Evolutionary conservation across 2,329 filamentous ascomycete species (phyloP), one percentile per base, ranked within the genome.

Genomic region (Madurella fahalii): DNA sequence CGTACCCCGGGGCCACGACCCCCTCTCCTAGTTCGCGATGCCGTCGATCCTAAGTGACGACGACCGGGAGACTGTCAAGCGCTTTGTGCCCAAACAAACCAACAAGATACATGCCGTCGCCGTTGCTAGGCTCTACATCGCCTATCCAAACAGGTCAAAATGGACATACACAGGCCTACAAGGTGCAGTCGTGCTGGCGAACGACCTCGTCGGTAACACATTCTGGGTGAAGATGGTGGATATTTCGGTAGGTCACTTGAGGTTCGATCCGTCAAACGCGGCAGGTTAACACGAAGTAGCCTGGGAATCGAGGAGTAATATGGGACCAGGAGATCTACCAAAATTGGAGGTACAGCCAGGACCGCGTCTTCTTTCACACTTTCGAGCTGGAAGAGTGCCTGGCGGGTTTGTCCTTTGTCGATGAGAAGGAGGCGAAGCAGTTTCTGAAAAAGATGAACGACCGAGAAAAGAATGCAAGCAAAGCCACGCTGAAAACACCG

Each of bases 241-340:
- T 71, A 85, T 99, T 53, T 96, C 91, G 69, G 91, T 95, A 79
- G 68, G 86, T 78, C 30, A 43, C 53, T 41, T 44, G 44, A 50
- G 40, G 41, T 32, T 30, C 47, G 34, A 45, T 39, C 59, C 48
- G 43, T 51, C 39, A 44, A 34, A 34, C 12, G 16, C 2, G 20
- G 20, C 18, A 13, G 12, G 47, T 51, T 65, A 53, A 65, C 62
- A 54, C 56, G 34, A 4, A 58, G 44, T 67, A 93, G 86, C 81
- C 90, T 54, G 78, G 86, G 48, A 86, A 84, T 68, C 83, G 87
- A 68, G 92, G 93, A 54, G 91, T 96, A 48, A 87, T 96, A 66
- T 96, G 90, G 90, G 92, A 96, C 67, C 93, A 97, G 74, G 94
- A 99, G 73, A 90, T 99, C 65, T 99, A 95, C 74, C 93, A 99